These are phyloP conservation scores for Syzygium jambos DNA, from an alignment of 345 rosid genomes.

Conservation along the genomic window DNA sequence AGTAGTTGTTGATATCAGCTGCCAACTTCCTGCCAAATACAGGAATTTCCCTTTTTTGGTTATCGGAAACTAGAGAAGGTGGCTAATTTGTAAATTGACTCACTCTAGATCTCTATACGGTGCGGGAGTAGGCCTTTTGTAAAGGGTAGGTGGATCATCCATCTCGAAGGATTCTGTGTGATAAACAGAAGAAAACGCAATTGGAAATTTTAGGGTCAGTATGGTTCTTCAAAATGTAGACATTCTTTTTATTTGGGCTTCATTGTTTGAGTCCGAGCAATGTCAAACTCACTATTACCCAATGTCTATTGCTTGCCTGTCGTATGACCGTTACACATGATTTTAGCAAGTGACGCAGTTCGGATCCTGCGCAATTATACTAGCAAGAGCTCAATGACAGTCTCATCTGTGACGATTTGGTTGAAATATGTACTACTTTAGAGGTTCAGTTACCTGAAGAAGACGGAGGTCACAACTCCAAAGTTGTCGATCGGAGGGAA, in stretches of 20 bases:
- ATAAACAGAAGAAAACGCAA: background rate
- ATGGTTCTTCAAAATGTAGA: background rate
- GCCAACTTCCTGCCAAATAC: background rate
- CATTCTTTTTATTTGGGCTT: background rate
- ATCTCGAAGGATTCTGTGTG: background rate
- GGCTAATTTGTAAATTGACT: background rate
- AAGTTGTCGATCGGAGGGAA: background rate
- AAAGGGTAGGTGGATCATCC: background rate
- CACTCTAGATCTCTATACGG: background rate
- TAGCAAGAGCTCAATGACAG: background rate
- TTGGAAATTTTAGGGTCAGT: background rate
- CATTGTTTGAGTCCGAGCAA: background rate
- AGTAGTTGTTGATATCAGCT: background rate
- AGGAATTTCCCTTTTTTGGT: background rate
- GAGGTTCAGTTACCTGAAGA: background rate
- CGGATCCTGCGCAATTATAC: background rate
- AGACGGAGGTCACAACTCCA: background rate
- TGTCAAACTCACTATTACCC: background rate
- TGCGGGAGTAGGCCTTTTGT: background rate
- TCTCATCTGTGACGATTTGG: background rate
- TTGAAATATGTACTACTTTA: background rate
- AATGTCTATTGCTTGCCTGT: background rate
- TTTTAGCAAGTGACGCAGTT: background rate
- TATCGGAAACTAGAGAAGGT: background rate
- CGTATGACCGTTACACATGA: background rate